phyloP scores from a whole-genome alignment of 208 protist genomes.

The Leishmania gerbilli region DNA sequence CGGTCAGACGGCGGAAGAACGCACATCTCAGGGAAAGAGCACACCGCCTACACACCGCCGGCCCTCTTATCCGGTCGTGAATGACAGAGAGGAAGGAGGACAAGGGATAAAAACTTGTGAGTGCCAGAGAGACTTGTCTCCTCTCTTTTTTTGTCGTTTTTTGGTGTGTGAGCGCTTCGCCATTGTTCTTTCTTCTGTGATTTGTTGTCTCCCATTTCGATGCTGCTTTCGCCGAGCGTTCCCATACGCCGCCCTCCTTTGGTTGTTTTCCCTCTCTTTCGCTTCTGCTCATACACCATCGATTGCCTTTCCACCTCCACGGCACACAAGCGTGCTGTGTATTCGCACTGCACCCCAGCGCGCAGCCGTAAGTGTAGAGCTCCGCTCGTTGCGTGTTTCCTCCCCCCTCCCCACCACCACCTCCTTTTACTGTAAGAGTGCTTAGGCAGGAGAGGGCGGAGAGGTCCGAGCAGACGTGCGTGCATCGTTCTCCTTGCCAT shows the following conservation, averaged over 20 bases:
- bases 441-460: background rate
- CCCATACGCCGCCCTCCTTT: background rate
- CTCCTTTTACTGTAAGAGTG: background rate
- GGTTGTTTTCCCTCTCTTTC: background rate
- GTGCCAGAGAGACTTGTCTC: slow-evolving; percentile 3
- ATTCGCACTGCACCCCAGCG: background rate
- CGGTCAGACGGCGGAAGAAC: background rate
- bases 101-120: background rate
- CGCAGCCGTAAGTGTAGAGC: background rate
- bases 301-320: background rate
- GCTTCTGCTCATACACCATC: background rate
- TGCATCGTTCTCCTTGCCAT: background rate
- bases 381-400: background rate
- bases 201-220: background rate
- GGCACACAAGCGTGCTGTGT: background rate
- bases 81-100: slow-evolving; percentile 1
- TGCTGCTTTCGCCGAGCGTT: background rate
- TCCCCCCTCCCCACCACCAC: background rate
- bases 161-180: background rate
- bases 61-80: background rate
- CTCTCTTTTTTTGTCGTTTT: background rate
- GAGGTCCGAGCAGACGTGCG: background rate
- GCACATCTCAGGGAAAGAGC: background rate
- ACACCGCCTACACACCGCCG: background rate
- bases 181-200: background rate